Evolutionary conservation across 208 protist species (phyloP), one percentile per base, ranked within the genome.

Genomic region (Trichomonas vaginalis): DNA sequence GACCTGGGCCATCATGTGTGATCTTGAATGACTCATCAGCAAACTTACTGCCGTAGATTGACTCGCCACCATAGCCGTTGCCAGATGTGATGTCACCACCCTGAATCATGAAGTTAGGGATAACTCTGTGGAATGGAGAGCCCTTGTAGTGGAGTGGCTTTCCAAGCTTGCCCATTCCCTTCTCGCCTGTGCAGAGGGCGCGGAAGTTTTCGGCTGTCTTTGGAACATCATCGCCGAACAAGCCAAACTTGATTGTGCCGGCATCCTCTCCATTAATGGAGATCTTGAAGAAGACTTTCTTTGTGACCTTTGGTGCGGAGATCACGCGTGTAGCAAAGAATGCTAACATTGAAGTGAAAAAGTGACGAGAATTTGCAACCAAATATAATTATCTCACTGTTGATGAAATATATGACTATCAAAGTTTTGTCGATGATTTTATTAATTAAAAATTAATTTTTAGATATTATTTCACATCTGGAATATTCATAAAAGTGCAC

Each of bases 31-130:
- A 45, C 70, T 98, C 97, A 95, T 98, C 98, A 42, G 96, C 92
- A 62, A 98, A 98, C 37, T 97, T 97, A 14, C 61, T 83, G 61
- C 97, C 97, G 96, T 98, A 98, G 61, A 98, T 98, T 95, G 97
- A 98, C 95, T 98, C 97, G 46, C 98, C 97, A 61, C 98, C 98
- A 87, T 97, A 98, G 80, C 98, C 98, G 90, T 98, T 96, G 37
- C 92, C 40, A 23, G 92, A 96, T 4, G 96, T 97, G 96, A 98
- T 98, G 96, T 98, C 97, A 40, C 97, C 97, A 61, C 97, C 92
- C 61, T 95, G 92, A 27, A 51, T 51, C 96, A 96, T 97, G 95
- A 97, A 97, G 37, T 95, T 37, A 48, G 96, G 88, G 82, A 98
- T 98, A 15, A 98, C 96, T 46, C 97, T 95, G 90, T 98, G 96